Base-by-base conservation (phyloP, 108 stramenopile genomes). In the Epithemia pelagica region DNA sequence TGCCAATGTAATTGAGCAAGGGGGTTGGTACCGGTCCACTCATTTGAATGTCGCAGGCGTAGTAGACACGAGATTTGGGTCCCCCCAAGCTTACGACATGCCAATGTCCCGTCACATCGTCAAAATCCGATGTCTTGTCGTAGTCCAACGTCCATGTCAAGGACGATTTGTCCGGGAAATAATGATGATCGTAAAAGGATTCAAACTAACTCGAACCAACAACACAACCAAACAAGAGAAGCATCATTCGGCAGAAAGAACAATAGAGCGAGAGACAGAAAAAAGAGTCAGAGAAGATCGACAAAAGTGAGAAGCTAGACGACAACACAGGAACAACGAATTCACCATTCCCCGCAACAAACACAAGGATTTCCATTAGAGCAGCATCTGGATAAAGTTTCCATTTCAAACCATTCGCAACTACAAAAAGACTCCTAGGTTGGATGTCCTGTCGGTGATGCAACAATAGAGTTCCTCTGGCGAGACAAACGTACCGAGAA, bases 81-180 rank as follows among this genome's bases (percentile, higher is more conserved):
- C 19, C 5, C n/a, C 80, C 80, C 32, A 78, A 78, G 10, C 79
- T 74, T 57, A 78, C 82, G 32, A 89, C 28, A 63, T 86, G 82
- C 88, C 88, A 89, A 62, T 86, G 84, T 61, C 88, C 88, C 18
- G 78, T 52, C 18, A 86, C 84, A 65, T 89, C 88, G 59, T 86
- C 88, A 66, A 89, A 84, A 62, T 89, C 88, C 26, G 67, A 75
- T 10, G 64, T 80, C 70, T 89, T 86, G 28, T 84, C 79, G 64
- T 89, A 89, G 63, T 89, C 88, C 54, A 89, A 60, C 18, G 71
- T 73, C 88, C 88, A 89, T n/a, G 78, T 78, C 58, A 89, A 20
- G 22, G 79, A 78, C 59, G 78, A 74, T 23, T 74, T 52, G 21
- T 71, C 54, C 1, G 78, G 76, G 61, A 61, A 28, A 63, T 66